Evolutionary conservation across 257 asterid species (phyloP), one percentile per base, ranked within the genome.

Genomic region (Craterostigma plantagineum): DNA sequence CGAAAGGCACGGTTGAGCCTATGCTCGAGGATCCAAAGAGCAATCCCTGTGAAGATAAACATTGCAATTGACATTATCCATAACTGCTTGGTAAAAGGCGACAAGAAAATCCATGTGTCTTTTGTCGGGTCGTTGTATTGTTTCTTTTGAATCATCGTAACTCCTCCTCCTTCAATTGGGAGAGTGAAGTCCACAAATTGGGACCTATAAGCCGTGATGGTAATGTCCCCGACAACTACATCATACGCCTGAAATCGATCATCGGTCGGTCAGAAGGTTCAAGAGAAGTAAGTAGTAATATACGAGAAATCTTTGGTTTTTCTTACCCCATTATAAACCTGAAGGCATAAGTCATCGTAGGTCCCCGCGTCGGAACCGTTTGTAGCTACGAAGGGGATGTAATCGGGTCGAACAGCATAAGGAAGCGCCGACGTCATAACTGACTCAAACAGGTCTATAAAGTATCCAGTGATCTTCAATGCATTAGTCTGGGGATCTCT

Each of bases 11-110:
- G 34, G 53, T 70, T 70, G 18, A 50, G 36, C 42, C 57, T 56
- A 34, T 63, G 75, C 49, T 70, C 79, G 3, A 70, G 71, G 41
- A 63, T 54, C 79, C 75, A 70, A 16, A 70, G 59, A 15, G 56
- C 56, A 12, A 48, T 11, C 4, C 71, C 79, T 23, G 62, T 63
- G 7, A 49, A 49, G 14, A 66, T 10, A 44, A 66, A 57, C 16
- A 61, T 49, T 18, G 48, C 62, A 16, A 59, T 51, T 9, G 54
- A 59, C 41, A 65, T 51, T 13, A 70, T 18, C 74, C 79, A 70
- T 8, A 70, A 52, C 0, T 63, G 52, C 10, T 16, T 35, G 2
- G 33, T 51, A 4, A 70, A 53, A 10, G 74, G 78, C 49, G 59
- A 59, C 53, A 63, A 35, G 57, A 70, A 66, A 15, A 65, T 12